Conservation (phyloP, 208 protist species). For the Kentomonas sorsogonicus region DNA sequence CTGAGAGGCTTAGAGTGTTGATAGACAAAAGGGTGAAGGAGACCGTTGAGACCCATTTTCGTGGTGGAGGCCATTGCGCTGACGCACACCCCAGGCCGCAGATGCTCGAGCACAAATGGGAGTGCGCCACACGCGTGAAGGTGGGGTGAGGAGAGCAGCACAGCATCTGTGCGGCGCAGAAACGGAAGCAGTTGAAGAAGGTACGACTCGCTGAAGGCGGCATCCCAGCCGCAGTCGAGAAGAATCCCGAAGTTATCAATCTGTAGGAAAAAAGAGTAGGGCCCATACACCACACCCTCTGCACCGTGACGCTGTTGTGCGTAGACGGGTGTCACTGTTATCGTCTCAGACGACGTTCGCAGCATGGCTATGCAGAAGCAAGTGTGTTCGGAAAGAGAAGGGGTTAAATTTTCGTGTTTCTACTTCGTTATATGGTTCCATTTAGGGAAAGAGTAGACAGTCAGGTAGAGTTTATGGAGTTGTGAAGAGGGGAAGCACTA, state of each 20-base stretch:
- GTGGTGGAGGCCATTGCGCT: slow-evolving; percentile 54
- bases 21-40: slow-evolving; percentile 76
- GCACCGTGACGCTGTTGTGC: slow-evolving; percentile 8
- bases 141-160: slow-evolving; percentile 77
- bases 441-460: neutral
- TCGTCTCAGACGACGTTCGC: slow-evolving; percentile 36
- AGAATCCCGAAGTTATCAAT: slow-evolving; percentile 81
- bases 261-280: slow-evolving; percentile 71
- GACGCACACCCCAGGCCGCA: slow-evolving; percentile 56
- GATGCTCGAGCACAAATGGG: slow-evolving; percentile 72
- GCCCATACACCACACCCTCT: slow-evolving; percentile 26
- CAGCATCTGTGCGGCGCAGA: slow-evolving; percentile 44
- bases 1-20: slow-evolving; percentile 61
- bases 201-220: slow-evolving; percentile 46
- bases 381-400: neutral
- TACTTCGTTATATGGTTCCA: neutral
- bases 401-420: neutral
- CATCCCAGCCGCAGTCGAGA: slow-evolving; percentile 85
- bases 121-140: slow-evolving; percentile 75
- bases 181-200: slow-evolving; percentile 47
- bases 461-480: neutral
- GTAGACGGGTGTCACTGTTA: slow-evolving; percentile 43
- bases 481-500: neutral
- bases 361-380: slow-evolving; percentile 17
- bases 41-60: slow-evolving; percentile 74